Evolutionary conservation across 768 basidiomycete genomes (phyloP).

Genomic region (Collybiopsis luxurians): DNA sequence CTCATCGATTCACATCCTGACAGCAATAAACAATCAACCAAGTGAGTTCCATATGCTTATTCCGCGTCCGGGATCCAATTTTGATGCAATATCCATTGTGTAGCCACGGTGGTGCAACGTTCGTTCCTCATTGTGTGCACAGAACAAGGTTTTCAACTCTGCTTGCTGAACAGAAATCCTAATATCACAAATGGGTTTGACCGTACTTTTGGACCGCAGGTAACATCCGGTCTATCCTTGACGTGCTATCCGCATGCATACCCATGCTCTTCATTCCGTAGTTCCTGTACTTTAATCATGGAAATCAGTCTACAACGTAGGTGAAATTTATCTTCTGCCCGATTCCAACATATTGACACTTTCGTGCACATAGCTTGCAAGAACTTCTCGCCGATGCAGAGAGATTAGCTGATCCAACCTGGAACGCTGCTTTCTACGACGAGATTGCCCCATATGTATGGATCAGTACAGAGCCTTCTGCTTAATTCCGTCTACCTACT

Average conservation of each 20-base stretch:
- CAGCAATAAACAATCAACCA: constrained; percentile 15
- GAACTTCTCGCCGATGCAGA: constrained; percentile 23
- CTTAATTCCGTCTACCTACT: too few relatives aligned
- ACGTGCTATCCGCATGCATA: background rate
- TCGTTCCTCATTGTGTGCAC: background rate
- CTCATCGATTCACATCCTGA: background rate
- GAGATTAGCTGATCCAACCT: constrained; percentile 18
- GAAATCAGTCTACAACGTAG: constrained; percentile 1
- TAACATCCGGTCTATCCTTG: background rate
- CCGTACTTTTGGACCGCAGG: constrained; percentile 24
- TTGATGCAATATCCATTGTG: background rate
- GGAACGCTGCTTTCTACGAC: constrained; percentile 25
- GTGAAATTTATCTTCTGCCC: background rate
- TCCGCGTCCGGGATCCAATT: background rate
- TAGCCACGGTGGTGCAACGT: constrained; percentile 17
- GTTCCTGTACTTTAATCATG: constrained; percentile 18
- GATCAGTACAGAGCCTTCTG: background rate
- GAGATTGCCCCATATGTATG: constrained; percentile 20
- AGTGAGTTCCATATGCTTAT: background rate
- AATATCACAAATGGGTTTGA: constrained; percentile 26
- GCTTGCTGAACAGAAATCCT: constrained; percentile 10
- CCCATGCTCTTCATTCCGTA: constrained; percentile 1
- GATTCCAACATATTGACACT: background rate
- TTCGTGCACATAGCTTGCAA: background rate
- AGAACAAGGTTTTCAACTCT: background rate